phyloP scores from a whole-genome alignment of 139 green algal species.

The Choricystis sp. region DNA sequence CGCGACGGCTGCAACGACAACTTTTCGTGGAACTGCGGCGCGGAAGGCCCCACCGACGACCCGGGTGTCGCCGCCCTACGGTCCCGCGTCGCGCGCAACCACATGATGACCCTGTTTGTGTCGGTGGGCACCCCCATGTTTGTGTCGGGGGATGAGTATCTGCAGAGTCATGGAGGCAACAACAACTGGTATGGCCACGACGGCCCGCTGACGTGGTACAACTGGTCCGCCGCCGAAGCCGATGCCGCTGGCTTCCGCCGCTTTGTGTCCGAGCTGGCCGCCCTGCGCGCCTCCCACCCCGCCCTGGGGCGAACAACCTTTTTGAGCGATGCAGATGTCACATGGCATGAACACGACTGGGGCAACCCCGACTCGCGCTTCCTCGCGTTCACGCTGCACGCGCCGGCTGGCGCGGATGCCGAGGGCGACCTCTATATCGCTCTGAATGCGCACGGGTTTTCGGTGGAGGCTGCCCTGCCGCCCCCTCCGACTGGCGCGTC shows the following conservation, averaged over 20 bases:
- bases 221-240: constrained; percentile 32
- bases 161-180: constrained; percentile 70
- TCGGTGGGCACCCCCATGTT: constrained; percentile 90
- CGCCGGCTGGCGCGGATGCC: constrained; percentile 22
- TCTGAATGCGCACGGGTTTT: constrained; percentile 85
- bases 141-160: constrained; percentile 79
- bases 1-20: constrained; percentile 92
- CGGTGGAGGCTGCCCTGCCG: constrained; percentile 42
- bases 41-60: constrained; percentile 68
- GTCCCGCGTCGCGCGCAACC: constrained; percentile 53
- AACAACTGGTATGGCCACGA: constrained; percentile 99
- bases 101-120: constrained; percentile 70
- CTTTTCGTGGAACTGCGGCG: constrained; percentile 94
- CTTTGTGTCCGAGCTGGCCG: not conserved
- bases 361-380: constrained; percentile 75
- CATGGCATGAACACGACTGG: constrained; percentile 96
- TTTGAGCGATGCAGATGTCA: constrained; percentile 59
- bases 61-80: constrained; percentile 39
- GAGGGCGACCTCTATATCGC: constrained; percentile 69
- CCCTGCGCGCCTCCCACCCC: constrained; percentile 29
- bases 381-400: constrained; percentile 87
- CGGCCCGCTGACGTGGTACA: constrained; percentile 51
- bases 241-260: not conserved
- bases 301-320: constrained; percentile 66
- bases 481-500: constrained; percentile 33